Evolutionary conservation across 1,284 basidiomycete genomes (phyloP).

Genomic region (Pascua guehoae): DNA sequence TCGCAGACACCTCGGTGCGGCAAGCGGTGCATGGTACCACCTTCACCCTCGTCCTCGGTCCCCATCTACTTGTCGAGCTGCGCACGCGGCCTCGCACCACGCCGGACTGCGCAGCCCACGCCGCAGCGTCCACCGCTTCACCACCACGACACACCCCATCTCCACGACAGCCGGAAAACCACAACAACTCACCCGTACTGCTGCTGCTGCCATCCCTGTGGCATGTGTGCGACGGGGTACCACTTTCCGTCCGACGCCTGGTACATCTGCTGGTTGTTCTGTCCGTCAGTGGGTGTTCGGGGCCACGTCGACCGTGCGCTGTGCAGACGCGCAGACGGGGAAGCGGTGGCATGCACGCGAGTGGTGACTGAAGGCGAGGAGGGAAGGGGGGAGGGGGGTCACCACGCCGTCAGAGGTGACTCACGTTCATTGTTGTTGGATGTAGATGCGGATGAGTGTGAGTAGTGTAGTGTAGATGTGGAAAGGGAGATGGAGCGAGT

Average conservation of each 20-base stretch:
- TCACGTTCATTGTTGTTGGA: constrained; percentile 7
- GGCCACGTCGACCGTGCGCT: too few species aligned
- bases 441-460: too few species aligned
- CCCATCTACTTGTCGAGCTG: too few species aligned
- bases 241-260: constrained; percentile 22
- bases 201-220: constrained; percentile 5
- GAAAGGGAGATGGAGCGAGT: not conserved
- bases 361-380: not conserved
- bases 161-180: too few species aligned
- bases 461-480: not conserved
- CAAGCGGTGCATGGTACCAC: not conserved
- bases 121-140: not conserved
- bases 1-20: not conserved
- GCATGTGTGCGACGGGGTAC: constrained; percentile 19
- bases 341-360: not conserved
- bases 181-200: not conserved
- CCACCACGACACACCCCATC: too few species aligned
- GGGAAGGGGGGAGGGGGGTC: not conserved
- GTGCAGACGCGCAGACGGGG: not conserved
- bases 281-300: not conserved
- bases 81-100: too few species aligned
- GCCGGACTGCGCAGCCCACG: too few species aligned
- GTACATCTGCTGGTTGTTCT: constrained; percentile 15
- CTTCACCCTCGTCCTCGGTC: too few species aligned
- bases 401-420: not conserved